Conservation (phyloP, 2,329 filamentous ascomycete genomes). For the Westerdykella sp. region DNA sequence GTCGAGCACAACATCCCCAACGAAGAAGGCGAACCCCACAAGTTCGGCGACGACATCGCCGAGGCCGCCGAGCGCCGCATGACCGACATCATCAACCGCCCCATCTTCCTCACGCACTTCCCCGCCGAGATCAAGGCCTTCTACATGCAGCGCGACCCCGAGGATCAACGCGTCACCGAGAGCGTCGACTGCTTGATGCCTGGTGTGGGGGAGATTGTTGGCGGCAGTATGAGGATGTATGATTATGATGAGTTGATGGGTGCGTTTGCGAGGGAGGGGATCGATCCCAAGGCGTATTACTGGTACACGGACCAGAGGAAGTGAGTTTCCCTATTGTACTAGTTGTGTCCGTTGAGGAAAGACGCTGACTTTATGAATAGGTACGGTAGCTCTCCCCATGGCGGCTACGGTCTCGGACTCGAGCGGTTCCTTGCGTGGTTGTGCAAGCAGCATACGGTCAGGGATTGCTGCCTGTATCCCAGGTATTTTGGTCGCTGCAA, state of each 20-base stretch:
- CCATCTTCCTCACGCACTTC: conserved; percentile 97
- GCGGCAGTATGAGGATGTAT: conserved; percentile 93
- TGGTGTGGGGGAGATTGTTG: conserved; percentile 93
- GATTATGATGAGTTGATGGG: conserved; percentile 77
- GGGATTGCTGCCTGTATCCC: conserved; percentile 68
- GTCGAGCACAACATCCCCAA: conserved; percentile 83
- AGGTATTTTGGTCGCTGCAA: conserved; percentile 77
- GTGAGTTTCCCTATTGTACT: conserved; percentile 48
- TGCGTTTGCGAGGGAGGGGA: conserved; percentile 80
- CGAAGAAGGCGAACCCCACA: conserved; percentile 84
- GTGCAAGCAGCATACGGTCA: conserved; percentile 59
- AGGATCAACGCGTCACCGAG: conserved; percentile 81
- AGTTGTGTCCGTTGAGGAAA: not conserved
- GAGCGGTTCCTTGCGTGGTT: conserved; percentile 71
- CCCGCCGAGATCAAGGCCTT: conserved; percentile 97
- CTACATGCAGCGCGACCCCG: conserved; percentile 89
- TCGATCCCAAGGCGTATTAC: conserved; percentile 81
- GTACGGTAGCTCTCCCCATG: conserved; percentile 87
- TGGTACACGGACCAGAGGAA: conserved; percentile 98
- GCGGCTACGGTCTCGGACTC: conserved; percentile 86
- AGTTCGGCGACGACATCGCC: conserved; percentile 95
- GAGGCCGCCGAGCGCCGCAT: conserved; percentile 94
- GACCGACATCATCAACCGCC: conserved; percentile 93
- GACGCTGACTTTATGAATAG: conserved; percentile 39
- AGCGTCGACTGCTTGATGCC: conserved; percentile 86